Evolutionary conservation across 441 rosid species (phyloP).

Genomic region (Corymbia calophylla): DNA sequence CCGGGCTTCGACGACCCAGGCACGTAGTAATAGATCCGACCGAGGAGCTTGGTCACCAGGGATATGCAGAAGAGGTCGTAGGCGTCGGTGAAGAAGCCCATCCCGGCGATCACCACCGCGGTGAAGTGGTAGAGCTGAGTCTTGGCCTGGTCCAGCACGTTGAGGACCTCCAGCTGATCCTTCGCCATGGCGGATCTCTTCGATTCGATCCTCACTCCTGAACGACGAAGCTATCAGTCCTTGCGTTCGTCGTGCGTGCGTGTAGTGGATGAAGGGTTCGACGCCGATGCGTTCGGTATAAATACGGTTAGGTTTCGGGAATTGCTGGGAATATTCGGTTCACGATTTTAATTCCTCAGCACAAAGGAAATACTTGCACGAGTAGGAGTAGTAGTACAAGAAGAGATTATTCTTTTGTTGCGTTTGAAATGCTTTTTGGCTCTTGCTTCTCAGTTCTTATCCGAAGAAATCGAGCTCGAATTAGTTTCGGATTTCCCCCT

Average conservation of each 20-base stretch:
- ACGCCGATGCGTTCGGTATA: neutral
- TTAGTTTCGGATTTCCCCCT: neutral
- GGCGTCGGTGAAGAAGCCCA: constrained; percentile 15
- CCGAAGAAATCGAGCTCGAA: neutral
- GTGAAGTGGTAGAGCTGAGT: constrained; percentile 6
- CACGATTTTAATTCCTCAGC: neutral
- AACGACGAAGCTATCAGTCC: neutral
- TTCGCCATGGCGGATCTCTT: neutral
- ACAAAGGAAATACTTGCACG: neutral
- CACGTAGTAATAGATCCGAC: constrained; percentile 8
- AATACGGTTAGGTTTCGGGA: neutral
- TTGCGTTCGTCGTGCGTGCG: neutral
- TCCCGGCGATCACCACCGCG: constrained; percentile 5
- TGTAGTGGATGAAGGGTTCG: neutral
- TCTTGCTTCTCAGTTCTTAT: neutral
- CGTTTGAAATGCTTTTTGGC: neutral
- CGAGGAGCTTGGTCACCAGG: constrained; percentile 7
- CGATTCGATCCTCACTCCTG: neutral
- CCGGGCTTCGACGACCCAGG: constrained; percentile 1
- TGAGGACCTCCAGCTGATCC: neutral
- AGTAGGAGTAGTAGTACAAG: neutral
- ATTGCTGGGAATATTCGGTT: neutral
- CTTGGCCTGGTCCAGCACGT: neutral
- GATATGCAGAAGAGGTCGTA: constrained; percentile 12
- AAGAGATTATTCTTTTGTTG: neutral